Percentiles rank a stretch among this genome's conserved stretches.
Conservation (phyloP, 306 rosid genomes). For the Cicer bijugum region DNA sequence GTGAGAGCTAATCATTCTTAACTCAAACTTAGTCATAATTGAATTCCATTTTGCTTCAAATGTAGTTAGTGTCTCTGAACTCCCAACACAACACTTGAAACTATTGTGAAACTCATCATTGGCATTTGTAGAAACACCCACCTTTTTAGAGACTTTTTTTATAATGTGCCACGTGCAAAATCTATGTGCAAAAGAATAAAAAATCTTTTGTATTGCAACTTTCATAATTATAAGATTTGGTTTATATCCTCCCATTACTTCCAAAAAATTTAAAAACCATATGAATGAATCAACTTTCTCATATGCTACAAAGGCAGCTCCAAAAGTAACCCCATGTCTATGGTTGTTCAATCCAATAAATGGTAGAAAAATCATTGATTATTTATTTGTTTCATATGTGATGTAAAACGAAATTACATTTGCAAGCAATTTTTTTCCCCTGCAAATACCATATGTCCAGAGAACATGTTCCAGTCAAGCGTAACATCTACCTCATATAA, state of each 20-base stretch:
- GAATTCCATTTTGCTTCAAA: no score
- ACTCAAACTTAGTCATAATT: no score
- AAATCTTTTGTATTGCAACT: not conserved
- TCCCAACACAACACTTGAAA: no score
- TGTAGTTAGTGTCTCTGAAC: no score
- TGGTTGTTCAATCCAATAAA: not conserved
- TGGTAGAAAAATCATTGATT: no score
- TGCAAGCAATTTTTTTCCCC: not conserved
- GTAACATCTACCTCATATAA: not conserved
- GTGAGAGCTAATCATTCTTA: no score
- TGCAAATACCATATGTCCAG: not conserved
- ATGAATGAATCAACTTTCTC: not conserved
- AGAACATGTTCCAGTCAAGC: not conserved
- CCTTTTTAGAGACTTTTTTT: no score
- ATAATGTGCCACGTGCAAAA: not conserved
- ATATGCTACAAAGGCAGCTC: not conserved
- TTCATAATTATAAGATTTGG: conserved; percentile 9
- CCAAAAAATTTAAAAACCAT: not conserved
- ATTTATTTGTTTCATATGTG: no score
- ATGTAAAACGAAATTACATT: not conserved
- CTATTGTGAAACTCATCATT: no score
- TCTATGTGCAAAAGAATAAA: not conserved
- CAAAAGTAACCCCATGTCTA: not conserved
- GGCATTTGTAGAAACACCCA: no score
- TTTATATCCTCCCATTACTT: not conserved